These are phyloP conservation scores for Penicillium turbatum DNA, from an alignment of 495 filamentous ascomycete species.

Conservation along the genomic window DNA sequence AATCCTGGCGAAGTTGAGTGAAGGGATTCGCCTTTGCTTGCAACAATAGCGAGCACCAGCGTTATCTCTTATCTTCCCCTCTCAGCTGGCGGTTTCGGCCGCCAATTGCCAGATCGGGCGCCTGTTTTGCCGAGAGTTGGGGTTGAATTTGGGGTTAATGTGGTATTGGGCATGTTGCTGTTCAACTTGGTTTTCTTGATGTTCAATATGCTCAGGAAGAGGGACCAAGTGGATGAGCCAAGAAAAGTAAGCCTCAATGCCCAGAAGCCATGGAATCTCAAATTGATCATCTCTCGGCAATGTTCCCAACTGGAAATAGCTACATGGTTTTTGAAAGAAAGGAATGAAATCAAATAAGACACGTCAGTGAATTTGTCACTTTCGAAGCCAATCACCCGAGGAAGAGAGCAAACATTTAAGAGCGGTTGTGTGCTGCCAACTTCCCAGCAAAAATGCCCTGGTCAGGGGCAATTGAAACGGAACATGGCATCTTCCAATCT, in stretches of 20 bases:
- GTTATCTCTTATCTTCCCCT: slow-evolving; percentile 11
- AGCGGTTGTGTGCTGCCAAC: too few species aligned
- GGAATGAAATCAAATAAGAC: neutral
- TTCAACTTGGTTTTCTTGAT: neutral
- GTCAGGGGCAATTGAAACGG: too few species aligned
- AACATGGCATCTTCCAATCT: too few species aligned
- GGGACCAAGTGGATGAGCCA: neutral
- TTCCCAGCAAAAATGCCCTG: too few species aligned
- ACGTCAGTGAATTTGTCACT: neutral
- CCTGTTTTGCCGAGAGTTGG: slow-evolving; percentile 3
- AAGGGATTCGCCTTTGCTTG: neutral
- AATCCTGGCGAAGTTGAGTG: neutral
- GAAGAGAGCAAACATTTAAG: neutral
- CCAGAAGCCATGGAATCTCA: neutral
- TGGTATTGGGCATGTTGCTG: neutral
- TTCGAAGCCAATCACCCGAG: neutral
- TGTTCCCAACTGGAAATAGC: neutral
- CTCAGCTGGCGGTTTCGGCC: slow-evolving; percentile 7
- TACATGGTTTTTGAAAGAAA: neutral
- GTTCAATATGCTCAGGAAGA: neutral
- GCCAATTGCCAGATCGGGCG: slow-evolving; percentile 4
- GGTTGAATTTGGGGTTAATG: neutral
- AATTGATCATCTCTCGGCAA: neutral
- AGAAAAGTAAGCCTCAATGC: neutral
- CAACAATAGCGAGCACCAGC: neutral